These are phyloP conservation scores for Tuber calosporum DNA, from an alignment of 495 filamentous ascomycete species.

Conservation along the genomic window DNA sequence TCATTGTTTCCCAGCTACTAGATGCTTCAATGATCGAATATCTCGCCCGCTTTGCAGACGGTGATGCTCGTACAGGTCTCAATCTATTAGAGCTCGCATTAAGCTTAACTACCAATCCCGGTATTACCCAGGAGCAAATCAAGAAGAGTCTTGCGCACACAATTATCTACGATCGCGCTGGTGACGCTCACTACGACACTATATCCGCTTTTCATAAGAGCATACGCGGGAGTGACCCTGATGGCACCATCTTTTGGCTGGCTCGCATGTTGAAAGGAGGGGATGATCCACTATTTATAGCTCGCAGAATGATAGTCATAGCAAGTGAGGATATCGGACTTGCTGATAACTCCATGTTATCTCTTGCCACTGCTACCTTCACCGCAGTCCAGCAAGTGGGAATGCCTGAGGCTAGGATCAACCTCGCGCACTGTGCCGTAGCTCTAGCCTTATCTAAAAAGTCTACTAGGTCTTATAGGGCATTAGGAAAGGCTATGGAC, in stretches of 20 bases:
- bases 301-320: slow-evolving; percentile 74
- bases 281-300: slow-evolving; percentile 88
- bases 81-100: slow-evolving; percentile 88
- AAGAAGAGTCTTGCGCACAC: slow-evolving; percentile 80
- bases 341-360: slow-evolving; percentile 78
- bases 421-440: slow-evolving; percentile 76
- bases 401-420: slow-evolving; percentile 89
- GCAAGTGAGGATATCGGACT: slow-evolving; percentile 55
- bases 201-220: slow-evolving; percentile 97
- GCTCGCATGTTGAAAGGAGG: slow-evolving; percentile 93
- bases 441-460: slow-evolving; percentile 78
- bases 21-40: slow-evolving; percentile 72
- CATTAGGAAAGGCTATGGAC: slow-evolving; percentile 66
- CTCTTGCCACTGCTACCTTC: slow-evolving; percentile 75
- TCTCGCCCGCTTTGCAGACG: slow-evolving; percentile 76
- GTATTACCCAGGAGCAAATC: slow-evolving; percentile 57
- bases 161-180: slow-evolving; percentile 85
- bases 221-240: slow-evolving; percentile 74
- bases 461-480: slow-evolving; percentile 77
- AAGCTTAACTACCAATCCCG: slow-evolving; percentile 45
- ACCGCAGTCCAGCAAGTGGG: slow-evolving; percentile 82
- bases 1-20: slow-evolving; percentile 53
- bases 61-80: slow-evolving; percentile 84
- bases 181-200: slow-evolving; percentile 92
- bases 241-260: slow-evolving; percentile 88